phyloP scores from a whole-genome alignment of 768 basidiomycete species.

The Mycena kentingensis region DNA sequence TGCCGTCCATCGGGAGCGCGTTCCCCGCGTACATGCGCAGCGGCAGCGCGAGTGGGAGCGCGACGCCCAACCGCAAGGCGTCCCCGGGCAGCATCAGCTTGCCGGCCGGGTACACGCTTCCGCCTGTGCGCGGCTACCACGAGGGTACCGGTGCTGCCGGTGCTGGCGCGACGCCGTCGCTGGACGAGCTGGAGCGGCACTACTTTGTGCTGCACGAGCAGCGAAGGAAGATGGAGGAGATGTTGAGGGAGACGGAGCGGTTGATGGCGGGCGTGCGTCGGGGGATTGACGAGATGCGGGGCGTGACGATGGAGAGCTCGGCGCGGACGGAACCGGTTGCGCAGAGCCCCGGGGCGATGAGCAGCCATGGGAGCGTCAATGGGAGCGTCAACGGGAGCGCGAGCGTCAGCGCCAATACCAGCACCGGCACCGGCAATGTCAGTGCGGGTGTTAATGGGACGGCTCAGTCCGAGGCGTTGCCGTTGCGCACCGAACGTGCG shows the following conservation, averaged over 20 bases:
- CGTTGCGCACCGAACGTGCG: constrained; percentile 14
- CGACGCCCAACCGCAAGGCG: constrained; percentile 19
- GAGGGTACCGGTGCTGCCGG: constrained; percentile 26
- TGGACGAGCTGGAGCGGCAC: constrained; percentile 70
- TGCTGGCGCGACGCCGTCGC: constrained; percentile 41
- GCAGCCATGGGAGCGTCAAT: background rate
- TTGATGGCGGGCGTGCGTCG: constrained; percentile 72
- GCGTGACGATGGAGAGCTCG: constrained; percentile 5
- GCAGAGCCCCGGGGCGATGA: too few relatives aligned
- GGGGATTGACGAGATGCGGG: constrained; percentile 76
- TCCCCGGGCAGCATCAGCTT: constrained; percentile 17
- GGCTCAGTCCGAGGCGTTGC: constrained; percentile 8
- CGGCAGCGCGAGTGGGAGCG: constrained; percentile 23
- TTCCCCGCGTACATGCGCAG: constrained; percentile 33
- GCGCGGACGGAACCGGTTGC: background rate
- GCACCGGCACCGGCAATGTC: background rate
- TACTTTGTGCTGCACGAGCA: constrained; percentile 66
- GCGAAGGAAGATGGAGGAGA: constrained; percentile 66
- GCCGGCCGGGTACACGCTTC: constrained; percentile 14
- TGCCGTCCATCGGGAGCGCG: constrained; percentile 20
- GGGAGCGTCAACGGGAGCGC: constrained; percentile 17
- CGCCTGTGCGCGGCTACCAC: constrained; percentile 13
- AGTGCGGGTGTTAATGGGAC: background rate
- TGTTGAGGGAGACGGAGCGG: constrained; percentile 74
- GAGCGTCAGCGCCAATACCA: constrained; percentile 20